Evolutionary conservation across 176 grass and related monocot genomes (phyloP).

Genomic region (Triticum dicoccoides): DNA sequence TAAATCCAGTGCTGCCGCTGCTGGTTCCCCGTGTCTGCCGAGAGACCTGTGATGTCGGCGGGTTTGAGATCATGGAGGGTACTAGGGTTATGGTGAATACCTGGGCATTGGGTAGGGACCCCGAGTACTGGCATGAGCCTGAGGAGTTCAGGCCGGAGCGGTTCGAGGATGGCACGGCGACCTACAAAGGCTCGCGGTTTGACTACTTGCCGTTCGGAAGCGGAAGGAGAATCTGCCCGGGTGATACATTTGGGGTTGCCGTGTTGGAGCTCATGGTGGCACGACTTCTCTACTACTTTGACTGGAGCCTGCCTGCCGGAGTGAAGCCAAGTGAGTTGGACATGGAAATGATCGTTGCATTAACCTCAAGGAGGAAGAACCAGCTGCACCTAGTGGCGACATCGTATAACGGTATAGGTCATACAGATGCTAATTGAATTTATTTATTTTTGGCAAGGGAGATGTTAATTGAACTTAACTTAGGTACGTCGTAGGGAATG

Average conservation of each 20-base stretch:
- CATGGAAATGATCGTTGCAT: background rate
- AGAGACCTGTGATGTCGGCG: background rate
- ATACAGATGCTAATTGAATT: no score
- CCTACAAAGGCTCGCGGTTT: background rate
- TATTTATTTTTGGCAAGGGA: no score
- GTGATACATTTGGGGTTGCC: background rate
- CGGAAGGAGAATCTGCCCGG: conserved; percentile 18
- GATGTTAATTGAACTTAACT: no score
- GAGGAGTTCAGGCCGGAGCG: conserved; percentile 15
- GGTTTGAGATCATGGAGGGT: background rate
- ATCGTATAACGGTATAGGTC: no score
- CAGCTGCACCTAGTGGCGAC: no score
- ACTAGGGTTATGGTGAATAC: conserved; percentile 21
- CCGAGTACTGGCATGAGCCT: background rate
- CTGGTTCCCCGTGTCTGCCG: background rate
- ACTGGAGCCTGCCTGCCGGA: conserved; percentile 20
- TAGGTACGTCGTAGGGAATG: no score
- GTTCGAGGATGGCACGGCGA: background rate
- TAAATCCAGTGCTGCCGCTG: background rate
- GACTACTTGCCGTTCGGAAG: conserved; percentile 28
- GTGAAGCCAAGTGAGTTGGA: background rate
- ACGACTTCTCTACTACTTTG: background rate
- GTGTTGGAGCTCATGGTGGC: background rate
- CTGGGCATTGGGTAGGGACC: conserved; percentile 20
- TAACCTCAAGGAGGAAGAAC: background rate